A percentile compares a stretch with the other conserved stretches of the same genome.
Conservation (phyloP, 2,329 filamentous ascomycete genomes). For the Corinectria fuckeliana region DNA sequence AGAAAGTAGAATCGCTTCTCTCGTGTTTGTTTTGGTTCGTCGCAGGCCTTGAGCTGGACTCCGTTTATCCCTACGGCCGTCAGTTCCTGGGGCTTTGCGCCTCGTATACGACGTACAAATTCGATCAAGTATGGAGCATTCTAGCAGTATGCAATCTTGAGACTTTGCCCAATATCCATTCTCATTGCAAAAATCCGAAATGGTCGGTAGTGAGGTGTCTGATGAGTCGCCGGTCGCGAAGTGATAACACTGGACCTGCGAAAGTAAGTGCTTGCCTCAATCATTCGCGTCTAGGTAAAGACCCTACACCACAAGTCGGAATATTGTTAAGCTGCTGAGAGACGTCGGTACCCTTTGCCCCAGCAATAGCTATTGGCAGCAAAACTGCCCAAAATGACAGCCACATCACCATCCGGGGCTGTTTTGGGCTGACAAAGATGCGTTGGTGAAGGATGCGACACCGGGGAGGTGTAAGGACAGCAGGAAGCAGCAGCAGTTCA, state of each 20-base stretch:
- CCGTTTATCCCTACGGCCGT: slow-evolving; percentile 40
- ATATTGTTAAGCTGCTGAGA: slow-evolving; percentile 3
- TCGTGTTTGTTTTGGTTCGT: slow-evolving; percentile 40
- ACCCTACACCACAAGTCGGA: slow-evolving; percentile 13
- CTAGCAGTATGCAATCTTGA: slow-evolving; percentile 21
- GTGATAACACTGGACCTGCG: slow-evolving; percentile 10
- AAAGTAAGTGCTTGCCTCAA: neutral
- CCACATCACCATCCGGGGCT: slow-evolving; percentile 7
- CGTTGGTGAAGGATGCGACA: slow-evolving; percentile 10
- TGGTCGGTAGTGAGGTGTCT: slow-evolving; percentile 5
- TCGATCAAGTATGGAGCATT: slow-evolving; percentile 29
- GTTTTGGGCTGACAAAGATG: neutral
- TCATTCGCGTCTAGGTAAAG: neutral
- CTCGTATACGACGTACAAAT: slow-evolving; percentile 21
- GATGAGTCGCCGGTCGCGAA: neutral
- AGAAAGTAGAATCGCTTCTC: slow-evolving; percentile 42
- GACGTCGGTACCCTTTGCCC: neutral
- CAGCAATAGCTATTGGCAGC: slow-evolving; percentile 2
- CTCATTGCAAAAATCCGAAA: slow-evolving; percentile 22
- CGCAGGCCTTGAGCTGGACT: slow-evolving; percentile 44
- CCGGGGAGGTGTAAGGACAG: slow-evolving; percentile 4
- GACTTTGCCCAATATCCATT: slow-evolving; percentile 4
- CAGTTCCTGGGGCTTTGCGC: neutral
- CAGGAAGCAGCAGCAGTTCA: neutral
- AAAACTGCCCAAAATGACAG: slow-evolving; percentile 3